Conservation (phyloP, 2,329 filamentous ascomycete genomes). For the Trichophyton benhamiae region DNA sequence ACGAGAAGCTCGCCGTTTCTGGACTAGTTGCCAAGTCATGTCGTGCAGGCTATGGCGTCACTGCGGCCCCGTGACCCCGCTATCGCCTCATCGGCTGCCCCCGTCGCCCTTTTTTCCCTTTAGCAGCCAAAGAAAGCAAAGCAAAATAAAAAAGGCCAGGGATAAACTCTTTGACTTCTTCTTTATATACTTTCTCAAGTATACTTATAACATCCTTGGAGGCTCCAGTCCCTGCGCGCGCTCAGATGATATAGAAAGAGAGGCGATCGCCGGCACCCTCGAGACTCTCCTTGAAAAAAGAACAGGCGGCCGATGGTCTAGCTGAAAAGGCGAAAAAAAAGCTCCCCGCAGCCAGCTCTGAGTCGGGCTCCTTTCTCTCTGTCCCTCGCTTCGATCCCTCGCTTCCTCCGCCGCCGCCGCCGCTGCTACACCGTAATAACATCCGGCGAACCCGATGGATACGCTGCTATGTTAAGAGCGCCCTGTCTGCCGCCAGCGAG, state of each 20-base stretch:
- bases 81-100: not conserved
- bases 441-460: not conserved
- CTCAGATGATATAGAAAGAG: too few species aligned
- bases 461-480: not conserved
- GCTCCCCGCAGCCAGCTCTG: not conserved
- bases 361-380: too few species aligned
- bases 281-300: not conserved
- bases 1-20: not conserved
- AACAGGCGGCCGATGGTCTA: not conserved
- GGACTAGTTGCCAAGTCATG: not conserved
- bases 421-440: not conserved
- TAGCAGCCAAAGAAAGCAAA: too few species aligned
- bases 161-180: too few species aligned
- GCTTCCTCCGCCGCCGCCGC: not conserved
- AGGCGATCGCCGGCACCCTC: too few species aligned
- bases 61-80: not conserved
- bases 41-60: not conserved
- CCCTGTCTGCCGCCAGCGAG: not conserved
- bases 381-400: too few species aligned
- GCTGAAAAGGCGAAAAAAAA: not conserved
- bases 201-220: too few species aligned
- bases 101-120: not conserved
- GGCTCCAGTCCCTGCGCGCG: too few species aligned
- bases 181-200: too few species aligned
- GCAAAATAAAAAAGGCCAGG: too few species aligned